These are phyloP conservation scores for Ulota crispa DNA, from an alignment of 225 moss, liverwort and hornwort genomes.

Conservation along the genomic window DNA sequence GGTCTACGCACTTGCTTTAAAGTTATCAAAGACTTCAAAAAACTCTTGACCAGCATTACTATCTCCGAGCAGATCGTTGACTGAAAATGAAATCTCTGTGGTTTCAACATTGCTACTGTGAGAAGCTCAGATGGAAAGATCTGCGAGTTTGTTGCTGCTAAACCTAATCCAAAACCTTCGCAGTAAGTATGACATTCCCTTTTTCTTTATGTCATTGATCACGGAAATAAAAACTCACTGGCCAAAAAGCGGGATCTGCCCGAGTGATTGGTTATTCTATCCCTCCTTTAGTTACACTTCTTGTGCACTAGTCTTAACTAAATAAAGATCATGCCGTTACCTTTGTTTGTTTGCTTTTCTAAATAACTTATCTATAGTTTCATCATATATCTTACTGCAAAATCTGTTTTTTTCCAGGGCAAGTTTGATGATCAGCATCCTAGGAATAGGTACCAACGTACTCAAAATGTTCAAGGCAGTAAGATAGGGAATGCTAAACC, in stretches of 20 bases:
- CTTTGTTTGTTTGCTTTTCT: neutral
- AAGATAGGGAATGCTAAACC: neutral
- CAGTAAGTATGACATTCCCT: neutral
- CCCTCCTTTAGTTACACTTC: neutral
- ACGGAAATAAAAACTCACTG: neutral
- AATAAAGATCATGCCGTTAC: neutral
- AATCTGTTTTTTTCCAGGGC: neutral
- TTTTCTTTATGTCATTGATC: neutral
- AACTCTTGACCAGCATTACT: neutral
- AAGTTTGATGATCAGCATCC: neutral
- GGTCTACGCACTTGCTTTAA: conserved; percentile 84
- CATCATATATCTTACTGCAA: neutral
- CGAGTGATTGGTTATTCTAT: neutral
- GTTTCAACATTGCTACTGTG: neutral
- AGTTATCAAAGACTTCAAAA: conserved; percentile 45
- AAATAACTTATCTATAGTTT: neutral
- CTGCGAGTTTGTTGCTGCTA: neutral
- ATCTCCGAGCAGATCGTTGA: neutral
- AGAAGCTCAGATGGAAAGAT: neutral
- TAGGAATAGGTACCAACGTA: neutral
- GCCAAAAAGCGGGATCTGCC: neutral
- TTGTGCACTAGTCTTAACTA: neutral
- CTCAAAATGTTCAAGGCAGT: neutral
- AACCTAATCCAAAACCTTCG: neutral
- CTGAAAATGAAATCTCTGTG: neutral